Base-by-base conservation (phyloP, 148 eudicot species). In the Simmondsia chinensis region DNA sequence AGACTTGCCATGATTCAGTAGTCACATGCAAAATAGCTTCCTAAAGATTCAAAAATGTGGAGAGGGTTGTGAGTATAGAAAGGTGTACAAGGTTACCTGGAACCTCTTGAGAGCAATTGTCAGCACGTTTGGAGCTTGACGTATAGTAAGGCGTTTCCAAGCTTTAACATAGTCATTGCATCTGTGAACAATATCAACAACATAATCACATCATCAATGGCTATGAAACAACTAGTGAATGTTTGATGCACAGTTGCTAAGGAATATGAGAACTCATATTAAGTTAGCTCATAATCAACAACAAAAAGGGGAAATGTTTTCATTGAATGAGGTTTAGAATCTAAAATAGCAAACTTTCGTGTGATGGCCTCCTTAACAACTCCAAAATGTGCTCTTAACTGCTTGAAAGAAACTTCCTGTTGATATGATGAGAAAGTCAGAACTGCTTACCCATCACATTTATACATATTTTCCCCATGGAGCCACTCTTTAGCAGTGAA, bases 81-180 rank as follows among this genome's bases (percentile, higher is more conserved):
- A 40, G 29, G 0, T 9, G 22, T 17, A 14, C 42, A 33, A 42
- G n/a, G 4, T 35, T 58, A 83, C 96, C 97, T 88, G 87, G 59
- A 88, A 88, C 66, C 97, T 77, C 59, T 88, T 88, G 46, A 88
- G 67, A 40, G 97, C 89, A 69, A 88, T 65, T 38, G 97, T 88
- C 35, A 88, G 91, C 53, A 88, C 74, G 64, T 88, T 83, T 43
- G 97, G 97, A 58, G 91, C 79, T 56, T 60, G 59, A 50, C 70
- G 70, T 29, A 88, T 61, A 20, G 65, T 75, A 28, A 88, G 81
- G 33, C 87, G 80, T 74, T 88, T 88, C 82, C 83, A 64, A 27
- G 94, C 97, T 58, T 48, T 62, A 63, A 88, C 97, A 75, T 88
- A 88, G 57, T 74, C 84, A 58, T 80, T 80, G 56, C 97, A 88